Base-by-base conservation (phyloP, 108 stramenopile species). In the Cyclostephanos invisitatus region DNA sequence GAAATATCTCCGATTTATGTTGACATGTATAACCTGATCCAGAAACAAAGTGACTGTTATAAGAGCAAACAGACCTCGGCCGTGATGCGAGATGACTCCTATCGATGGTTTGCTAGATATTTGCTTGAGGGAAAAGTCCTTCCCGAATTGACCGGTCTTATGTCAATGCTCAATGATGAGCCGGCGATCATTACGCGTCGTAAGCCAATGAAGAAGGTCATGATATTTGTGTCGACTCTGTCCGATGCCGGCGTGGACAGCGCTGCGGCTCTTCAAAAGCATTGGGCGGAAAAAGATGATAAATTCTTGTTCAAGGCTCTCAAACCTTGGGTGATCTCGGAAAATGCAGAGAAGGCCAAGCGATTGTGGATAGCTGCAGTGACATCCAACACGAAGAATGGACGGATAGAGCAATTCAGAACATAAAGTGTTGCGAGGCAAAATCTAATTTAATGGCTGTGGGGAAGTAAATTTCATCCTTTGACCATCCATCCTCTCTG, bases 111-210 rank as follows among this genome's bases (percentile, higher is more conserved):
- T 83, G 92, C 85, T 44, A 71, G 91, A 55, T 88, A 74, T 73
- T 72, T 96, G 29, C 62, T 91, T 36, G 94, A 96, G 73, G 94
- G 94, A 35, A 93, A 91, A 51, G 85, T 93, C 7, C 54, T 96
- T 25, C 29, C 75, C 17, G 91, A 93, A 48, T 73, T 96, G 17
- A 37, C 58, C 24, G 72, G 37, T 27, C 68, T 92, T 14, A 7
- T 56, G 12, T 70, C 53, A 14, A 47, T 87, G 59, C 73, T 91
- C 42, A 95, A 90, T 53, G 94, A 92, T 42, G 85, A 80, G 27
- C 90, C 94, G 20, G 46, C 78, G 18, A 82, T 90, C 15, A 84
- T 95, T 18, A 95, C 91, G 28, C 66, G 84, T 0, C 86, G 83
- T 29, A 83, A 79, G 29, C 90, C 89, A 22, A 50, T 69, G 35